These are phyloP conservation scores for Sclerotinia minor DNA, from an alignment of 2,329 filamentous ascomycete genomes.

Conservation along the genomic window DNA sequence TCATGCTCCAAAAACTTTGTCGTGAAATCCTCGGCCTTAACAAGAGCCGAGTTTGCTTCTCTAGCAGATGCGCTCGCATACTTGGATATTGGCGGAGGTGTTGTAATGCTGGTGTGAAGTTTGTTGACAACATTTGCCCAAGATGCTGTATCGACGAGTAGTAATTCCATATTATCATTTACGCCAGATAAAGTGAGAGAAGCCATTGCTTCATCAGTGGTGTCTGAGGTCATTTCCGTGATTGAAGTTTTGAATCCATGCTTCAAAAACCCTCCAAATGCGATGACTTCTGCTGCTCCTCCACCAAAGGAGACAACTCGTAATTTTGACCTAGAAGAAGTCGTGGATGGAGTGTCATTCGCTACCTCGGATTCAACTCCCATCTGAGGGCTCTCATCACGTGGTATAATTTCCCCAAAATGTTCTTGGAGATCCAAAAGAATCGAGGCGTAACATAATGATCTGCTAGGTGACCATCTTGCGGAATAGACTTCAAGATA, in stretches of 20 bases:
- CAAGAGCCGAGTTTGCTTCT: constrained; percentile 49
- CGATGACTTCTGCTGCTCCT: constrained; percentile 64
- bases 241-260: constrained; percentile 37
- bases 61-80: constrained; percentile 53
- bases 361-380: not conserved
- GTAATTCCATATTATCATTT: constrained; percentile 46
- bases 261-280: constrained; percentile 56
- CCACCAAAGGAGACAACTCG: constrained; percentile 42
- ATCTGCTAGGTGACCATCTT: constrained; percentile 85
- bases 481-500: constrained; percentile 81
- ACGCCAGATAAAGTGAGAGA: constrained; percentile 27
- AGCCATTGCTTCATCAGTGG: constrained; percentile 20
- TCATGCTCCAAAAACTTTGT: constrained; percentile 52
- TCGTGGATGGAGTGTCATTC: not conserved
- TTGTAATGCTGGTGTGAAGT: constrained; percentile 58
- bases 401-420: constrained; percentile 21
- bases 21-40: constrained; percentile 45
- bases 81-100: constrained; percentile 51
- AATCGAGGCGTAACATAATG: constrained; percentile 74
- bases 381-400: not conserved
- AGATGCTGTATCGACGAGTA: constrained; percentile 77
- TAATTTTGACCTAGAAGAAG: constrained; percentile 20
- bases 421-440: constrained; percentile 27
- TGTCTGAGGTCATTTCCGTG: constrained; percentile 7
- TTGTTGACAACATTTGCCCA: constrained; percentile 66